Evolutionary conservation across 176 grass and related monocot species (phyloP), one percentile per base, ranked within the genome.

Genomic region (Ensete ventricosum): DNA sequence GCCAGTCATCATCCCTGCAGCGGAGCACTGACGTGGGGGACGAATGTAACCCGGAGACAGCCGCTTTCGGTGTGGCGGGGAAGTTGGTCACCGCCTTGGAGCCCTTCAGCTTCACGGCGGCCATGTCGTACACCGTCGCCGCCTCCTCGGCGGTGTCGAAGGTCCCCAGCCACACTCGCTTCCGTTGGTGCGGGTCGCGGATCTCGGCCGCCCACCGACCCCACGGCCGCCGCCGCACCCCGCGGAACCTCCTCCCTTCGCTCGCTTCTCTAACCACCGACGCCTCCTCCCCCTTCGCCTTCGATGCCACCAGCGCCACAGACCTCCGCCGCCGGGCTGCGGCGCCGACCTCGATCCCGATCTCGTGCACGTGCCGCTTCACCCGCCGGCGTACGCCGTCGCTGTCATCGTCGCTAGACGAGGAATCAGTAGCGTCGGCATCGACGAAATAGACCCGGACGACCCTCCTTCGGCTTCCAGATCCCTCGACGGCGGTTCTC

Each of bases 111-210:
- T 78, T 79, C 66, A 83, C 34, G 16, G 89, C 92, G 2, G 84
- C 89, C 71, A 67, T 48, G 79, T 96, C 92, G 59, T 96, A 96
- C n/a, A 82, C 89, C 0, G 19, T 5, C 52, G 91, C 96, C 29
- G 96, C 96, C 27, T 85, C 96, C 82, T 95, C 91, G 52, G 91
- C 91, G 22, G 88, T 89, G 84, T 99, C 82, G 77, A 91, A 99
- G 54, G 96, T 99, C 11, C 96, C 96, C 29, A 99, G 91, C 96
- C 96, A 99, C 14, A 88, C 21, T 3, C 86, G 72, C 57, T 85
- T 88, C 11, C 80, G 27, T 43, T 62, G 77, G 13, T 17, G 14
- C 11, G 89, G 85, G 21, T 88, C 89, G 11, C 89, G 79, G 43
- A 83, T 88, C 79, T 80, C 83, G 48, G 91, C 83, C 43, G 82